A percentile compares a stretch with the other conserved stretches of the same genome.
Conservation (phyloP, 1,139 yeast genomes). For the Blastobotrys ciferrii region DNA sequence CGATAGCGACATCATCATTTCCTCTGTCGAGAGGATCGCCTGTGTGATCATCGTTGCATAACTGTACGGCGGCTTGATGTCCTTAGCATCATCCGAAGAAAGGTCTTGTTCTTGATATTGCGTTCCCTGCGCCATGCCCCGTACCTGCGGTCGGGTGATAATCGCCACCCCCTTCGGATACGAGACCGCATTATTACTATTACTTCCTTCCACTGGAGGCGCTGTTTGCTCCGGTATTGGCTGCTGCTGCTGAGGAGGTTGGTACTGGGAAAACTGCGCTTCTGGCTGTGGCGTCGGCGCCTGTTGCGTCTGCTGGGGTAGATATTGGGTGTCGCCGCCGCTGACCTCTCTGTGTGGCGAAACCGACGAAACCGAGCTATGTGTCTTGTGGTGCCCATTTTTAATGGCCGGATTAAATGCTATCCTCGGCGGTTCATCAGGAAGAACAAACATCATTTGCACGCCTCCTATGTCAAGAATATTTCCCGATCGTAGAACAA, state of each 20-base stretch:
- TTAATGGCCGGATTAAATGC: constrained; percentile 16
- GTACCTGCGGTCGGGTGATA: constrained; percentile 39
- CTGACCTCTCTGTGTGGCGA: not conserved
- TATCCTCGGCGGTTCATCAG: constrained; percentile 73
- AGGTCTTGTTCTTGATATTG: constrained; percentile 53
- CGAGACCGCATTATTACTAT: constrained; percentile 2
- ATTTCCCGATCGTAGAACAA: constrained; percentile 71
- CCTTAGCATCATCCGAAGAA: constrained; percentile 86
- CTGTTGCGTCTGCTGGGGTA: too few relatives aligned
- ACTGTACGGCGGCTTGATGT: constrained; percentile 93
- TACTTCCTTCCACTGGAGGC: not conserved
- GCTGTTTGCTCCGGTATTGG: constrained; percentile 5
- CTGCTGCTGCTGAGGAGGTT: constrained; percentile 9
- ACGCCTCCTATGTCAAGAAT: constrained; percentile 93
- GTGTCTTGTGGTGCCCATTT: not conserved
- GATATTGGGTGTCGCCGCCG: not conserved
- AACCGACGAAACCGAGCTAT: not conserved
- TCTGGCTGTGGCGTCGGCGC: not conserved
- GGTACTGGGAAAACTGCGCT: constrained; percentile 10
- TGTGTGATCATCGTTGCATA: constrained; percentile 98
- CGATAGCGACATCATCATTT: constrained; percentile 83
- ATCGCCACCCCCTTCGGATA: constrained; percentile 44
- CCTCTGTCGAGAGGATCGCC: constrained; percentile 84
- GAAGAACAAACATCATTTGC: constrained; percentile 97
- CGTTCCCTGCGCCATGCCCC: constrained; percentile 30